Conservation (phyloP, 306 rosid species). For the Aeschynomene evenia region DNA sequence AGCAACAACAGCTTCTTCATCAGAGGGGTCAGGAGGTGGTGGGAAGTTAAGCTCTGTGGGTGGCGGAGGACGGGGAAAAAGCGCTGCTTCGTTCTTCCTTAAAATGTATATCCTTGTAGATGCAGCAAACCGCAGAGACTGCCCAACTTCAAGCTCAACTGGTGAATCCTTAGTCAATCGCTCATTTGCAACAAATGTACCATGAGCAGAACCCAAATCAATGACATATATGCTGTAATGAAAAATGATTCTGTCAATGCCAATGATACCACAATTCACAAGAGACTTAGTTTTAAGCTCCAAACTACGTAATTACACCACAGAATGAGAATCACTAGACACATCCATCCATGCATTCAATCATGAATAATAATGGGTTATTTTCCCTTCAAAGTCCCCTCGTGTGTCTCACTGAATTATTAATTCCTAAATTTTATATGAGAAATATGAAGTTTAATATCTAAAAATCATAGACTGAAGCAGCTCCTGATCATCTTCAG, state of each 20-base stretch:
- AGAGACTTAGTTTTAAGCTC: conserved; percentile 14
- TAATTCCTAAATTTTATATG: neutral
- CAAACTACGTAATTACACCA: neutral
- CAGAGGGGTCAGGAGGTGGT: conserved; percentile 85
- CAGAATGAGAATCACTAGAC: neutral
- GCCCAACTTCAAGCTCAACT: conserved; percentile 92
- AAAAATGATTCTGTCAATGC: conserved; percentile 24
- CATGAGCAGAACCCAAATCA: conserved; percentile 98
- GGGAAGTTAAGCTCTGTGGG: conserved; percentile 70
- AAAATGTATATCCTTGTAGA: conserved; percentile 78
- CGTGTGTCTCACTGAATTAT: conserved; percentile 9
- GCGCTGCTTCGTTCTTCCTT: conserved; percentile 83
- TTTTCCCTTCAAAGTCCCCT: conserved; percentile 11
- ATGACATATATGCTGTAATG: conserved; percentile 79
- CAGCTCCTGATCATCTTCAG: neutral
- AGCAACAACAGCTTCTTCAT: conserved; percentile 85
- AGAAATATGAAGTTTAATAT: neutral
- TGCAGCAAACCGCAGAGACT: conserved; percentile 95
- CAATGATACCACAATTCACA: neutral
- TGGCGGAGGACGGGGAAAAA: conserved; percentile 71
- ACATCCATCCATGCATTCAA: neutral
- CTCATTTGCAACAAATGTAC: conserved; percentile 98
- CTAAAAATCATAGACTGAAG: neutral
- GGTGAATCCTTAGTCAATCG: conserved; percentile 91
- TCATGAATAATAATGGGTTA: neutral